Evolutionary conservation across 148 eudicot genomes (phyloP).

Genomic region (Chenopodium quinoa): DNA sequence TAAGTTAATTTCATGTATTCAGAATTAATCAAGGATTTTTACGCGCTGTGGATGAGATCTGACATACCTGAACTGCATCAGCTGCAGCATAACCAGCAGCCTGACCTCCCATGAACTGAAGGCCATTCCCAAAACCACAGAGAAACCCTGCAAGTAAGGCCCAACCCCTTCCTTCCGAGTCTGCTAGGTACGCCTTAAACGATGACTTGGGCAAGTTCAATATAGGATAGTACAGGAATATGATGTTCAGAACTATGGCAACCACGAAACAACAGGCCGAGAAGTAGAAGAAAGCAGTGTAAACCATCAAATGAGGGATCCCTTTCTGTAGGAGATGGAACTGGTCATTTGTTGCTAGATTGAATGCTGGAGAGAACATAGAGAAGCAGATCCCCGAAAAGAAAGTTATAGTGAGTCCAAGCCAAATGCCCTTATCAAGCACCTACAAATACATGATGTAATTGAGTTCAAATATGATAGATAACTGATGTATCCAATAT

Average conservation of each 20-base stretch:
- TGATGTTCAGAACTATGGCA: conserved; percentile 51
- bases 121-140: conserved; percentile 72
- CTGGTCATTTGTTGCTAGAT: conserved; percentile 84
- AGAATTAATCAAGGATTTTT: too few relatives aligned
- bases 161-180: conserved; percentile 75
- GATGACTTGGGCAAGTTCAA: conserved; percentile 59
- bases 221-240: conserved; percentile 56
- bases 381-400: conserved; percentile 72
- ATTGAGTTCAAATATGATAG: too few relatives aligned
- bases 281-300: conserved; percentile 84
- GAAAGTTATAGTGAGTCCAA: conserved; percentile 60
- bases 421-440: conserved; percentile 50
- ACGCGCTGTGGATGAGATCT: too few relatives aligned
- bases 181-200: conserved; percentile 44
- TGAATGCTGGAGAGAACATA: conserved; percentile 80
- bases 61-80: conserved; percentile 73
- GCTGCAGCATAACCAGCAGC: conserved; percentile 92
- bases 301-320: conserved; percentile 71
- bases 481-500: neutral
- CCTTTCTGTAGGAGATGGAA: conserved; percentile 56
- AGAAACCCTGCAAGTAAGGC: conserved; percentile 61
- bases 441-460: conserved; percentile 38
- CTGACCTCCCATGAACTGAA: conserved; percentile 86
- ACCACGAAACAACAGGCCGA: conserved; percentile 51
- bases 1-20: too few relatives aligned